Conservation (phyloP, 805 yeast species). For the Candida odintsovae region DNA sequence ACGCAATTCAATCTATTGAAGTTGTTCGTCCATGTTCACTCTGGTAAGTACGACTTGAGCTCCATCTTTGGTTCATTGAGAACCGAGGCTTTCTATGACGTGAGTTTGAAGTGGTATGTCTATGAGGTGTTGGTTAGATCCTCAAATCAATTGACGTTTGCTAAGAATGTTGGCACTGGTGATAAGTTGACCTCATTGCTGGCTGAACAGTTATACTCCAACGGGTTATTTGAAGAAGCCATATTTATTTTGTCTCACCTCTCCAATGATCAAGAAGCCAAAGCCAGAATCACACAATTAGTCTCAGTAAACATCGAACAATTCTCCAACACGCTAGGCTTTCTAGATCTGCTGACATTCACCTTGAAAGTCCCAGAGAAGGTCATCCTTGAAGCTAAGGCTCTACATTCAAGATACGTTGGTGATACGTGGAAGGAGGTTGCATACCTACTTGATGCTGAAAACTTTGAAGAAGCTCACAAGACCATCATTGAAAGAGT, state of each 20-base stretch:
- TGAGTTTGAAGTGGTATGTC: conserved; percentile 47
- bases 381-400: conserved; percentile 51
- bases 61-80: conserved; percentile 13
- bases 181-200: conserved; percentile 37
- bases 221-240: conserved; percentile 52
- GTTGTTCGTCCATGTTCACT: conserved; percentile 23
- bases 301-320: conserved; percentile 22
- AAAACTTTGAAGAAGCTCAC: conserved; percentile 59
- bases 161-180: conserved; percentile 19
- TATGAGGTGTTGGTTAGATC: conserved; percentile 37
- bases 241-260: conserved; percentile 59
- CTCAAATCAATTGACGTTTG: conserved; percentile 21
- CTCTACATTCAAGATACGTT: conserved; percentile 43
- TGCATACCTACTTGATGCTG: conserved; percentile 55
- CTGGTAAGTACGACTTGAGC: conserved; percentile 10
- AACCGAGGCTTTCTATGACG: conserved; percentile 23
- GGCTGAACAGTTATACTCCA: conserved; percentile 45
- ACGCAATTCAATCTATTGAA: conserved; percentile 24
- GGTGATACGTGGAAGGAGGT: conserved; percentile 57
- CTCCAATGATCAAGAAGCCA: conserved; percentile 38
- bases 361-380: conserved; percentile 42
- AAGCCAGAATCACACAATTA: conserved; percentile 31
- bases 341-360: conserved; percentile 31
- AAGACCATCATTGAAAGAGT: conserved; percentile 44
- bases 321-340: conserved; percentile 9